Evolutionary conservation across 1,139 yeast species (phyloP), one percentile per base, ranked within the genome.

Genomic region (Yamadazyma songkhlaensis): DNA sequence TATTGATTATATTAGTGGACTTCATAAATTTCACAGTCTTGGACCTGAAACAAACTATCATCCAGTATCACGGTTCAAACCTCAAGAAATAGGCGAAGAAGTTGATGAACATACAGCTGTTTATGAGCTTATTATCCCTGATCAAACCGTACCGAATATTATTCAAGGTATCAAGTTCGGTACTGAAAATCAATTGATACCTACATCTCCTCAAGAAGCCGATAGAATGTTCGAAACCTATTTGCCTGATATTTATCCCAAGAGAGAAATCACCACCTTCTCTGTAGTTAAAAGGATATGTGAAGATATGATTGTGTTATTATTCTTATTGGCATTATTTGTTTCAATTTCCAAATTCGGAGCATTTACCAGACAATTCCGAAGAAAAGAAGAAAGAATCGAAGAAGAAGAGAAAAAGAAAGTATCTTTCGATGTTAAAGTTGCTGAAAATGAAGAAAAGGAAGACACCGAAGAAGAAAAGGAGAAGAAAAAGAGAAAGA

Each of bases 401-500:
- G 25, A 25, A 25, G 25, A 25, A 10, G 24, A 25, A n/a, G 30
- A 32, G 7, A 14, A 25, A 4, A 30, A 23, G 7, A 25, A 21
- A 10, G 14, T 12, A 2, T 14, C 20, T 10, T 27, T 10, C 6
- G 25, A 15, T 4, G 25, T 17, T 24, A 10, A 14, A 15, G 9
- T n/a, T 6, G 22, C 21, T 26, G 25, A 9, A 15, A 9, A 21
- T 14, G 17, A 34, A 11, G 35, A 34, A n/a, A 35, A 37, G 2
- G 35, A 10, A 9, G 42, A 31, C 7, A 39, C 23, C 9, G n/a
- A 22, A 7, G 23, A 21, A 10, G 35, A 36, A 12, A 9, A 14
- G 13, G 47, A 35, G 9, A 62, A 64, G 43, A 65, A 62, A 59
- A 82, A 76, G 53, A 70, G 97, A 17, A 89, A 86, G 55, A 74